Conservation (phyloP, 164 flowering plant species). For the Echeveria elegans region DNA sequence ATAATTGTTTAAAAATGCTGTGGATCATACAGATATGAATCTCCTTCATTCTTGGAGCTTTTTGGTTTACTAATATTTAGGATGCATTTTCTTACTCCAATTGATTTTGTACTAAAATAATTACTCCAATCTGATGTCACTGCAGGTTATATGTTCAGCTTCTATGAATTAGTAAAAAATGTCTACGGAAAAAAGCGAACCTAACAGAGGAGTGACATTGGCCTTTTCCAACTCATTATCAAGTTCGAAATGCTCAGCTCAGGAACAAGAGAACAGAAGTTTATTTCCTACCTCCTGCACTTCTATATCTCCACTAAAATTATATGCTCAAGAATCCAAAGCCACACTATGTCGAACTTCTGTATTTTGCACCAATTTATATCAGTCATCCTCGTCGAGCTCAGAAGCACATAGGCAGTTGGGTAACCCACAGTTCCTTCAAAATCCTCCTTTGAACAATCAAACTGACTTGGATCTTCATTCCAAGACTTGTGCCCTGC, state of each 20-base stretch:
- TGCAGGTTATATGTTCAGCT: neutral
- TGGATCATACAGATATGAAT: neutral
- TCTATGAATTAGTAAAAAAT: slow-evolving; percentile 9
- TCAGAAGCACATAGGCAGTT: too few relatives aligned
- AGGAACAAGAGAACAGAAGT: slow-evolving; percentile 20
- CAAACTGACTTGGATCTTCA: too few relatives aligned
- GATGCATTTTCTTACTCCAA: too few relatives aligned
- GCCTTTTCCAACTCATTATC: slow-evolving; percentile 21
- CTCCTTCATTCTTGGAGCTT: neutral
- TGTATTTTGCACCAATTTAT: too few relatives aligned
- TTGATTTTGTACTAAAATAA: too few relatives aligned
- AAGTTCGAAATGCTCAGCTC: slow-evolving; percentile 14
- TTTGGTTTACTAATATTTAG: neutral
- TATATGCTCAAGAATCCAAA: too few relatives aligned
- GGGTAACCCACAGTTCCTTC: too few relatives aligned
- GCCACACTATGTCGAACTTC: too few relatives aligned
- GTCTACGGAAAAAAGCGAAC: slow-evolving; percentile 21
- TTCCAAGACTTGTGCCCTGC: slow-evolving; percentile 24
- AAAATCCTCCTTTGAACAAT: too few relatives aligned
- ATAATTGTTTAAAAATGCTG: too few relatives aligned
- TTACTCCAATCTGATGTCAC: neutral
- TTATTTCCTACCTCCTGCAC: slow-evolving; percentile 13
- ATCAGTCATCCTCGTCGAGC: too few relatives aligned
- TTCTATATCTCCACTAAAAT: slow-evolving; percentile 7
- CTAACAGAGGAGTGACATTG: slow-evolving; percentile 20